Evolutionary conservation across 2,329 filamentous ascomycete genomes (phyloP).

Genomic region (Furcasterigmium furcatum): DNA sequence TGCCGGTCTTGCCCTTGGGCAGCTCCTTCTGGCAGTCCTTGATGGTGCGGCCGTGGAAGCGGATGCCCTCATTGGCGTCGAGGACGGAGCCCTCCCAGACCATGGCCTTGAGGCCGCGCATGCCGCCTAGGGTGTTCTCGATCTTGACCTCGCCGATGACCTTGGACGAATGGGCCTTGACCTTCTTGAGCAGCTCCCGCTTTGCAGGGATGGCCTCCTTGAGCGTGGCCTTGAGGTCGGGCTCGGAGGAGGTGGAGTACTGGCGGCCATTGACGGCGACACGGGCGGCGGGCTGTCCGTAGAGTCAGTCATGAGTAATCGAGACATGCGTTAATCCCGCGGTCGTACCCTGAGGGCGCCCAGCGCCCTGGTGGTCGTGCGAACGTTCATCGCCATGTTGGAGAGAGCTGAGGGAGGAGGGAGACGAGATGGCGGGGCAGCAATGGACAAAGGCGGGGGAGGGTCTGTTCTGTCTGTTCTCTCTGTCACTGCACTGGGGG

Average conservation of each 20-base stretch:
- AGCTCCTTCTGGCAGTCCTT: slow-evolving; percentile 94
- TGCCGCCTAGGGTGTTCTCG: slow-evolving; percentile 90
- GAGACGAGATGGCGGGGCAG: not conserved
- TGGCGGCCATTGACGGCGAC: slow-evolving; percentile 19
- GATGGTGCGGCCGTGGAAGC: slow-evolving; percentile 96
- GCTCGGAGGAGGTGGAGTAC: slow-evolving; percentile 76
- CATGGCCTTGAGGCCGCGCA: slow-evolving; percentile 97
- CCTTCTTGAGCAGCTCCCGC: slow-evolving; percentile 87
- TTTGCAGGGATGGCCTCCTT: slow-evolving; percentile 85
- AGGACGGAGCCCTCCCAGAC: slow-evolving; percentile 98
- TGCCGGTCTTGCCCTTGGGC: slow-evolving; percentile 87
- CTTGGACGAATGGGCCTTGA: slow-evolving; percentile 81
- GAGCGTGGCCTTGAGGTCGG: slow-evolving; percentile 85
- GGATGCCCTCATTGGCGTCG: slow-evolving; percentile 94
- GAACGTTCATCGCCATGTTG: slow-evolving; percentile 62
- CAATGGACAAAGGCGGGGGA: not conserved
- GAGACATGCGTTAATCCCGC: no score
- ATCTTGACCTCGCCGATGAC: slow-evolving; percentile 90
- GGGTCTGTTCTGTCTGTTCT: no score
- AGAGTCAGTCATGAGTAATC: slow-evolving; percentile 8
- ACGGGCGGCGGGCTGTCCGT: slow-evolving; percentile 17
- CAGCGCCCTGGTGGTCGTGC: slow-evolving; percentile 59
- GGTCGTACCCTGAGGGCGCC: slow-evolving; percentile 65
- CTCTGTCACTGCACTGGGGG: not conserved
- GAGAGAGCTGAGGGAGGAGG: not conserved